A percentile compares a stretch with the other conserved stretches of the same genome.
These are phyloP conservation scores for Thalassiosira livingstoniorum DNA, from an alignment of 352 stramenopile species.

Conservation along the genomic window DNA sequence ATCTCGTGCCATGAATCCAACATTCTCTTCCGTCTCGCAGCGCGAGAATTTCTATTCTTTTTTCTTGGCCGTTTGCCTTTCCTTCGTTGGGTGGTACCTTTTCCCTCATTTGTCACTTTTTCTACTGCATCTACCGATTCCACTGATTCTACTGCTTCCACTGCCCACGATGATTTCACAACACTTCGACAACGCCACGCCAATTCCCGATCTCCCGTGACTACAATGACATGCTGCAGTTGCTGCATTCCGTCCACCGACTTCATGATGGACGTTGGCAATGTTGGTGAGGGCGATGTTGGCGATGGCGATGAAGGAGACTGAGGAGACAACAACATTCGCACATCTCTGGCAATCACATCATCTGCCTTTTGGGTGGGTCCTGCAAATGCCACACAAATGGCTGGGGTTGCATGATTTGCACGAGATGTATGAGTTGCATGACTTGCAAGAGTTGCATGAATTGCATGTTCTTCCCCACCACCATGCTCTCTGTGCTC, in stretches of 20 bases:
- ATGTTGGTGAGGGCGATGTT: neutral
- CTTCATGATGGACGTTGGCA: no score
- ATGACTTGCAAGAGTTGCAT: no score
- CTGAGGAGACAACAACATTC: slow-evolving; percentile 38
- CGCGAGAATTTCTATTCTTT: slow-evolving; percentile 8
- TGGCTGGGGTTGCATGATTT: neutral
- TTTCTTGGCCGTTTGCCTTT: slow-evolving; percentile 3
- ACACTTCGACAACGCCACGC: slow-evolving; percentile 43
- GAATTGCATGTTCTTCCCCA: neutral
- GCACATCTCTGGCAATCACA: slow-evolving; percentile 53
- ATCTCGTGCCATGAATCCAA: slow-evolving; percentile 28
- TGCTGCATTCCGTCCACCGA: no score
- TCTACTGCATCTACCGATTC: neutral
- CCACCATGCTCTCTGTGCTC: neutral
- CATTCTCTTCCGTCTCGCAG: slow-evolving; percentile 30
- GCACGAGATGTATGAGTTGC: no score
- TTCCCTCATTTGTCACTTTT: neutral
- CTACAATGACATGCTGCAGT: slow-evolving; percentile 49
- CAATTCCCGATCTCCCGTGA: slow-evolving; percentile 59
- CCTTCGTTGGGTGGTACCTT: neutral
- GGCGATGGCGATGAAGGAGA: neutral
- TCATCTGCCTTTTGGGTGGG: slow-evolving; percentile 54
- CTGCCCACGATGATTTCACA: neutral
- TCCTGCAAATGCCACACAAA: slow-evolving; percentile 61
- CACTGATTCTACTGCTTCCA: neutral